phyloP scores from a whole-genome alignment of 208 protist species.

The Trypanosoma rangeli region DNA sequence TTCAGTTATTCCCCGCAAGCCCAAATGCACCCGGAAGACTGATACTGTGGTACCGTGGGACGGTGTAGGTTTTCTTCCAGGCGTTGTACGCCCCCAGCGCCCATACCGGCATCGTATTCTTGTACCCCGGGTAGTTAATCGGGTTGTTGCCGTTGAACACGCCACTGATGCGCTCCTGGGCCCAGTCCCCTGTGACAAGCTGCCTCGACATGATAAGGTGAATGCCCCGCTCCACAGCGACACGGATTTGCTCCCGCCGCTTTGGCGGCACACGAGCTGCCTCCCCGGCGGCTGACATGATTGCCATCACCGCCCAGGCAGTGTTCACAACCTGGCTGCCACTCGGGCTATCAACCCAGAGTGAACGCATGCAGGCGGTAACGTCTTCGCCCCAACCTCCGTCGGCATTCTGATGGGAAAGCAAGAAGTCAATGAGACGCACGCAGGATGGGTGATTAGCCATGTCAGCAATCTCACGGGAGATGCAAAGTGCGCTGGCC shows the following conservation, averaged over 20 bases:
- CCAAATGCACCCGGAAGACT: not conserved
- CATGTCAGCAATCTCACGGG: constrained; percentile 78
- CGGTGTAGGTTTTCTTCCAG: constrained; percentile 61
- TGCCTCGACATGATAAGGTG: constrained; percentile 86
- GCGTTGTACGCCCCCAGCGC: constrained; percentile 89
- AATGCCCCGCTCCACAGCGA: constrained; percentile 84
- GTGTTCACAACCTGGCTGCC: constrained; percentile 96
- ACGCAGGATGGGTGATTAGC: constrained; percentile 74
- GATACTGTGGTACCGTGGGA: not conserved
- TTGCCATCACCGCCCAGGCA: constrained; percentile 94
- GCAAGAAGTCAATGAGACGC: constrained; percentile 87
- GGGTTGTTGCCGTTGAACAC: constrained; percentile 98
- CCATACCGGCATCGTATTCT: constrained; percentile 97
- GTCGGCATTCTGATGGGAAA: constrained; percentile 92
- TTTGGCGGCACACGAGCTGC: constrained; percentile 23
- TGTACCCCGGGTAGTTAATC: constrained; percentile 97
- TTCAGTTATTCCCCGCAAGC: not conserved
- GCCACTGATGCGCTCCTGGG: constrained; percentile 94
- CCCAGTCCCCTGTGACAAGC: constrained; percentile 84
- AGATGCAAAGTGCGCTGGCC: constrained; percentile 85
- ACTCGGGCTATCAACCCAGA: constrained; percentile 83
- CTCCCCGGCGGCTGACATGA: constrained; percentile 86
- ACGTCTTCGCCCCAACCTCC: constrained; percentile 97
- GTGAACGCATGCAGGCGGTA: constrained; percentile 83
- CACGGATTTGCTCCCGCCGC: constrained; percentile 37